These are phyloP conservation scores for Paradendryphiella salina DNA, from an alignment of 2,329 filamentous ascomycete species.

Conservation along the genomic window DNA sequence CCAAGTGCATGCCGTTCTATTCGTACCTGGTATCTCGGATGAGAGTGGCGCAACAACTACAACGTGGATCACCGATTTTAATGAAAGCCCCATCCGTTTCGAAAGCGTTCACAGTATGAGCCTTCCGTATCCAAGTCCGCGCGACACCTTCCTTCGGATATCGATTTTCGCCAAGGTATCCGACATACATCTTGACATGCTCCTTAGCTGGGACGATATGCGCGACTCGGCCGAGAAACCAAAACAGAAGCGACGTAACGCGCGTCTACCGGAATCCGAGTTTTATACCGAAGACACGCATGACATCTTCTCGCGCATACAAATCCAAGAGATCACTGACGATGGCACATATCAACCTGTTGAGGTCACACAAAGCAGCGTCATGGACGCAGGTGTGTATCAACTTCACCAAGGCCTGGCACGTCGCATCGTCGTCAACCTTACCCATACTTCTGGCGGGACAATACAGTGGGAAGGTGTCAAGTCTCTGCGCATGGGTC, in stretches of 20 bases:
- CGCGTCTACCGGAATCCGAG: constrained; percentile 84
- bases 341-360: constrained; percentile 88
- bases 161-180: constrained; percentile 92
- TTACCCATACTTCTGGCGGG: constrained; percentile 91
- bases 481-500: constrained; percentile 73
- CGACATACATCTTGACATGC: constrained; percentile 91
- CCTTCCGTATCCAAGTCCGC: constrained; percentile 76
- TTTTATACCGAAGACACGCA: constrained; percentile 93
- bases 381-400: constrained; percentile 85
- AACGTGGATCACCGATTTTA: constrained; percentile 90
- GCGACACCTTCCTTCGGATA: constrained; percentile 75
- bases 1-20: constrained; percentile 95
- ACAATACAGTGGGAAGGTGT: constrained; percentile 87
- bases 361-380: constrained; percentile 84
- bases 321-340: constrained; percentile 90
- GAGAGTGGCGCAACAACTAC: constrained; percentile 87
- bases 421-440: constrained; percentile 78
- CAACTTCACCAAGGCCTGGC: constrained; percentile 95
- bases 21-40: constrained; percentile 86
- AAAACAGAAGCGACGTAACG: constrained; percentile 62
- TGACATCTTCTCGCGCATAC: constrained; percentile 83
- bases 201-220: constrained; percentile 99
- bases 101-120: constrained; percentile 99
- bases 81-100: constrained; percentile 88
- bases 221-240: constrained; percentile 67